Percentiles rank a stretch among this genome's conserved stretches.
Conservation (phyloP, 805 yeast genomes). For the Teunomyces funiuensis region DNA sequence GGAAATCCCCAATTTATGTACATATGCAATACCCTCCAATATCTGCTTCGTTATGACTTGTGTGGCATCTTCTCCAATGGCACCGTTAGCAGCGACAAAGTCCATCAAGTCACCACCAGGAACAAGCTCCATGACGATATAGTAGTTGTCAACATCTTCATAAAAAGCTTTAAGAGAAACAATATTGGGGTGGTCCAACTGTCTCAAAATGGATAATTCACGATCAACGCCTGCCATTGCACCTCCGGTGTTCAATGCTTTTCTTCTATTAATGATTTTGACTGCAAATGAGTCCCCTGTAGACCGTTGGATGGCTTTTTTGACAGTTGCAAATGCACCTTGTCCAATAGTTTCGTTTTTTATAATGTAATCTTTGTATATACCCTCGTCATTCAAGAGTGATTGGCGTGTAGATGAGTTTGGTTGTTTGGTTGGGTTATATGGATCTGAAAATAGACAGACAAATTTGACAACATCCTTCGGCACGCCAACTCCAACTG, state of each 20-base stretch:
- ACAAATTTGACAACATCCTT: slow-evolving; percentile 60
- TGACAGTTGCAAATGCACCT: slow-evolving; percentile 98
- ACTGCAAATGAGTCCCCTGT: slow-evolving; percentile 89
- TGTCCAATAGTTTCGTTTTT: slow-evolving; percentile 88
- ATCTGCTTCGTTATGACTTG: slow-evolving; percentile 85
- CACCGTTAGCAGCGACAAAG: slow-evolving; percentile 88
- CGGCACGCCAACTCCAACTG: slow-evolving; percentile 84
- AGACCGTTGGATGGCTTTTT: slow-evolving; percentile 81
- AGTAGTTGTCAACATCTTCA: slow-evolving; percentile 79
- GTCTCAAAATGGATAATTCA: slow-evolving; percentile 77
- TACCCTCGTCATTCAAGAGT: slow-evolving; percentile 51
- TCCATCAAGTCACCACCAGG: slow-evolving; percentile 98
- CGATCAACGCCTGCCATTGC: slow-evolving; percentile 80
- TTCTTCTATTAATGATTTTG: slow-evolving; percentile 81
- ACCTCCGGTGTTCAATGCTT: slow-evolving; percentile 69
- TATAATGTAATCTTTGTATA: slow-evolving; percentile 69
- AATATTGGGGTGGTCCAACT: slow-evolving; percentile 80
- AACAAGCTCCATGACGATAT: slow-evolving; percentile 92
- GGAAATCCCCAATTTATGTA: slow-evolving; percentile 87
- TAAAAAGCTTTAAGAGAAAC: slow-evolving; percentile 80
- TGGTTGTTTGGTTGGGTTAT: slow-evolving; percentile 32
- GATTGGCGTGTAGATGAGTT: slow-evolving; percentile 19
- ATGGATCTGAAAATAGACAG: slow-evolving; percentile 46
- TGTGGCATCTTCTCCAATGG: slow-evolving; percentile 88
- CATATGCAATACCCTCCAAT: slow-evolving; percentile 78